These are phyloP conservation scores for Spathaspora hagerdaliae DNA, from an alignment of 805 yeast genomes.

Conservation along the genomic window DNA sequence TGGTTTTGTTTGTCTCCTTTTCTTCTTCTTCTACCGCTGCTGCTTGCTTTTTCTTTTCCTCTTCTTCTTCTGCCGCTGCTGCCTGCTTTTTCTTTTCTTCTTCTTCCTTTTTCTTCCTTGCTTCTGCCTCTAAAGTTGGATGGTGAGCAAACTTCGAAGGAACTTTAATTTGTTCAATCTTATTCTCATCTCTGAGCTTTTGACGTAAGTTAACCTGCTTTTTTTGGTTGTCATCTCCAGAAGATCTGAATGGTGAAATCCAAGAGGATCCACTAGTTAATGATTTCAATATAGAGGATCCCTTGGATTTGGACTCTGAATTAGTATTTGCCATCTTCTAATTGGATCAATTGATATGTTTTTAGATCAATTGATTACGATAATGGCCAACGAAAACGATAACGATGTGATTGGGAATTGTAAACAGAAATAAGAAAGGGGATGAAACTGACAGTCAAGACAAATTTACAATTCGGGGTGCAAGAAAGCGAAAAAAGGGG, in stretches of 20 bases:
- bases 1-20: constrained; percentile 11
- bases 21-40: constrained; percentile 12
- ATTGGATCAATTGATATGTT: too few species aligned
- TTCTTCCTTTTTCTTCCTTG: constrained; percentile 25
- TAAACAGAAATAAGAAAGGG: too few species aligned
- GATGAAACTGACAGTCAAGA: too few species aligned
- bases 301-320: neutral
- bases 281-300: constrained; percentile 17
- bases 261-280: constrained; percentile 30
- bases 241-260: constrained; percentile 39
- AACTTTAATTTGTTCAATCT: constrained; percentile 28
- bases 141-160: constrained; percentile 39
- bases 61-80: constrained; percentile 25
- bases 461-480: too few species aligned
- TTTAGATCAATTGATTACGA: too few species aligned
- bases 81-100: constrained; percentile 28
- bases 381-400: too few species aligned
- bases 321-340: too few species aligned
- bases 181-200: constrained; percentile 32
- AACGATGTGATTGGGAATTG: too few species aligned
- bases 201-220: constrained; percentile 22
- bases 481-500: too few species aligned
- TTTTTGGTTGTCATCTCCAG: constrained; percentile 1
- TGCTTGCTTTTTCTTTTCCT: constrained; percentile 21
- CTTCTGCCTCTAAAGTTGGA: constrained; percentile 33